Conservation (phyloP, 306 rosid genomes). For the Abrus precatorius region DNA sequence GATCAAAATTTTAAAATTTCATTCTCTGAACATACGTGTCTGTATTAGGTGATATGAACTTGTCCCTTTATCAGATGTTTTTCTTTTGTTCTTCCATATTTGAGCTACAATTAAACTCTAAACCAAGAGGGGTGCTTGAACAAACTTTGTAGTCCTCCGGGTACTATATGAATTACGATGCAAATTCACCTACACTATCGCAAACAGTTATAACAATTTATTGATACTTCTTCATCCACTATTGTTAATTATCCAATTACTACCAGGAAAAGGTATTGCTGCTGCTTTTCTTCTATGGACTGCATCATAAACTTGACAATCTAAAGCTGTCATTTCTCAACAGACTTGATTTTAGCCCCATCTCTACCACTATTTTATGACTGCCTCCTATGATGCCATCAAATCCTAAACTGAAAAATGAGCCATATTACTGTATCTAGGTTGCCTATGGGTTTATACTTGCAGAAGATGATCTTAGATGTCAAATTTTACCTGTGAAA, state of each 20-base stretch:
- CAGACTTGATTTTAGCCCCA: neutral
- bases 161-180: constrained; percentile 9
- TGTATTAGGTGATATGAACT: neutral
- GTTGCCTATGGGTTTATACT: constrained; percentile 1
- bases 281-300: constrained; percentile 2
- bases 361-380: constrained; percentile 16
- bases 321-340: constrained; percentile 18
- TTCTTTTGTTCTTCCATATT: constrained; percentile 16
- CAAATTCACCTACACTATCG: neutral
- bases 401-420: constrained; percentile 17
- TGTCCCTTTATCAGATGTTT: neutral
- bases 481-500: constrained; percentile 25
- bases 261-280: neutral
- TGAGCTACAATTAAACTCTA: constrained; percentile 29
- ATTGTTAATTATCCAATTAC: neutral
- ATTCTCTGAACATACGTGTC: constrained; percentile 41
- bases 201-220: neutral
- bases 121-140: neutral
- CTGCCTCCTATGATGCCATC: constrained; percentile 7
- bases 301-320: constrained; percentile 17
- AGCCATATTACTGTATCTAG: constrained; percentile 13
- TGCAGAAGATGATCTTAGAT: neutral
- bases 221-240: constrained; percentile 6
- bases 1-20: constrained; percentile 30
- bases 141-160: neutral